phyloP scores from a whole-genome alignment of 768 basidiomycete species.

The Amylocystis lapponica region DNA sequence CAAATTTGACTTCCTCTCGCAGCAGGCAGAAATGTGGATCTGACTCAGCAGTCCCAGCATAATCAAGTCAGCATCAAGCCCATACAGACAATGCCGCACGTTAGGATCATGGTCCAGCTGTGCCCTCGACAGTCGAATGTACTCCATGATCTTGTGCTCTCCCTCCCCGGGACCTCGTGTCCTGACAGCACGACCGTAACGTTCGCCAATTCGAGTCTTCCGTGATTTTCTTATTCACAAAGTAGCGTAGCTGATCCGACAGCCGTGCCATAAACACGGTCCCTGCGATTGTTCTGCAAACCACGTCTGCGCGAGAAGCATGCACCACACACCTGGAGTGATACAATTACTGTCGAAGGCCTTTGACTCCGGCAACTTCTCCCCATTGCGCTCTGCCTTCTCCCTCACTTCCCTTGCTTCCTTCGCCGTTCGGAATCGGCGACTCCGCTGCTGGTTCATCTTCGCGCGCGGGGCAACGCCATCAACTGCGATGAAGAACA shows the following conservation, averaged over 20 bases:
- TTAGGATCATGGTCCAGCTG: slow-evolving; percentile 97
- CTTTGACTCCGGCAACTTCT: slow-evolving; percentile 87
- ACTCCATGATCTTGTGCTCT: slow-evolving; percentile 99
- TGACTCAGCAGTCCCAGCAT: slow-evolving; percentile 97
- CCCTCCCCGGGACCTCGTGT: slow-evolving; percentile 99
- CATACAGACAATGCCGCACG: slow-evolving; percentile 95
- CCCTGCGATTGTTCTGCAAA: slow-evolving; percentile 38
- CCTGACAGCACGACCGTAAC: slow-evolving; percentile 93
- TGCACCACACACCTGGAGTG: slow-evolving; percentile 73
- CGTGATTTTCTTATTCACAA: slow-evolving; percentile 95
- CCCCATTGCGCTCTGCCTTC: slow-evolving; percentile 84
- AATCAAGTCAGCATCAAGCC: slow-evolving; percentile 95
- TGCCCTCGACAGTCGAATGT: slow-evolving; percentile 89
- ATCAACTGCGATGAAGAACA: slow-evolving; percentile 99
- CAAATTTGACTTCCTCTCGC: slow-evolving; percentile 98
- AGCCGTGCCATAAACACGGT: slow-evolving; percentile 93
- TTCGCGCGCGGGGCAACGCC: slow-evolving; percentile 96
- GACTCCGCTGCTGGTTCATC: slow-evolving; percentile 97
- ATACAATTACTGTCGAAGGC: slow-evolving; percentile 99
- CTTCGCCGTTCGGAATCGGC: slow-evolving; percentile 91
- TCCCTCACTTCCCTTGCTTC: slow-evolving; percentile 84
- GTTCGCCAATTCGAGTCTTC: slow-evolving; percentile 95
- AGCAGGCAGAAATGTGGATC: slow-evolving; percentile 98
- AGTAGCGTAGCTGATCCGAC: slow-evolving; percentile 91
- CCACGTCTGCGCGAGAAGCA: neutral